Percentiles rank a stretch among this genome's conserved stretches.
phyloP scores from a whole-genome alignment of 805 yeast species.

The Candida maesae region DNA sequence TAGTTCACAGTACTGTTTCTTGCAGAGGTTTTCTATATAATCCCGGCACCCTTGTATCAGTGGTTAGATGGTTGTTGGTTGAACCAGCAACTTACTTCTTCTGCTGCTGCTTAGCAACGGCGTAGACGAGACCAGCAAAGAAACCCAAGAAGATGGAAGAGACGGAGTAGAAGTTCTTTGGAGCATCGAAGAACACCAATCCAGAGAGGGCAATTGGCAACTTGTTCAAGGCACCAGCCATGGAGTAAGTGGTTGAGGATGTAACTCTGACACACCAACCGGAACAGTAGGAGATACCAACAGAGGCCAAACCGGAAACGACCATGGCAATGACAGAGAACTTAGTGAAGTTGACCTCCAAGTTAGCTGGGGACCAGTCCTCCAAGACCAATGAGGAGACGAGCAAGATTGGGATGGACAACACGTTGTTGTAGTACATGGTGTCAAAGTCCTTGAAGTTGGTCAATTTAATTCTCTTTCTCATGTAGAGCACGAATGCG shows the following conservation, averaged over 20 bases:
- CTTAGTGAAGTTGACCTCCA: slow-evolving; percentile 71
- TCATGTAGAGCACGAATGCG: slow-evolving; percentile 87
- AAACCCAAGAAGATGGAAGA: slow-evolving; percentile 91
- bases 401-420: slow-evolving; percentile 86
- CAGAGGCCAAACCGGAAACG: slow-evolving; percentile 89
- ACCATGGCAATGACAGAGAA: slow-evolving; percentile 74
- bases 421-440: slow-evolving; percentile 95
- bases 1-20: no score
- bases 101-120: slow-evolving; percentile 87
- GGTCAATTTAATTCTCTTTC: slow-evolving; percentile 96
- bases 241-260: slow-evolving; percentile 95
- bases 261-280: slow-evolving; percentile 99
- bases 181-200: slow-evolving; percentile 89
- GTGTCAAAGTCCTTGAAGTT: slow-evolving; percentile 96
- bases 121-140: slow-evolving; percentile 92
- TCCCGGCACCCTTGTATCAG: no score
- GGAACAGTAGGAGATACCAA: slow-evolving; percentile 96
- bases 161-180: slow-evolving; percentile 88
- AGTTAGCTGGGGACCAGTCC: slow-evolving; percentile 87
- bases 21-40: no score
- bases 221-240: slow-evolving; percentile 99
- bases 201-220: slow-evolving; percentile 97
- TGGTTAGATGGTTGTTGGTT: no score
- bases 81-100: slow-evolving; percentile 8
- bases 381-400: slow-evolving; percentile 73